A percentile compares a stretch with the other conserved stretches of the same genome.
phyloP scores from a whole-genome alignment of 305 asterid genomes.

The Fraxinus sp. region DNA sequence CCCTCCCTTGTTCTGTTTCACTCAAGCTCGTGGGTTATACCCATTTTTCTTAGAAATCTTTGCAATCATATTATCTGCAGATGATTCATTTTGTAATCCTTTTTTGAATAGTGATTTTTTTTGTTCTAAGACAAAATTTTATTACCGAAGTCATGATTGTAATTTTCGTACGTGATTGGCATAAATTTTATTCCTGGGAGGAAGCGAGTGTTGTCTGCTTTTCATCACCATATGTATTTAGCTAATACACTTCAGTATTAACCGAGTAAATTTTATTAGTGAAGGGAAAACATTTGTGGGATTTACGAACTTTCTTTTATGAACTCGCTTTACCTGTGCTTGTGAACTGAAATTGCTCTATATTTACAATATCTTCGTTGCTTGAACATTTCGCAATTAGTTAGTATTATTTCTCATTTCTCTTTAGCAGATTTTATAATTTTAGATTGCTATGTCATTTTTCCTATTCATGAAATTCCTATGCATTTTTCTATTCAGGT shows the following conservation, averaged over 20 bases:
- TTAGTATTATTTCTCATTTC: conserved; percentile 6
- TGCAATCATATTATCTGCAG: background rate
- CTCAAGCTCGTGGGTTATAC: background rate
- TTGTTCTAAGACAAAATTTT: conserved; percentile 9
- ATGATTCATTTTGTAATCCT: conserved; percentile 6
- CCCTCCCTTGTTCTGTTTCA: background rate
- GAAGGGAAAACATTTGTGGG: background rate
- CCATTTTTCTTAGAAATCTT: background rate
- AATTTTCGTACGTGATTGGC: background rate
- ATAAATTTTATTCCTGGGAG: background rate
- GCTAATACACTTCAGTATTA: background rate
- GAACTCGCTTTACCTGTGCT: conserved; percentile 4
- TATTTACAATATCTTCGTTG: background rate
- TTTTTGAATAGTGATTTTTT: conserved; percentile 1
- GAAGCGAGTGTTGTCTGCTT: conserved; percentile 5
- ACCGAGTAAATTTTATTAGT: background rate
- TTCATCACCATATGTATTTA: background rate
- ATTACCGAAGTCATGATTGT: background rate
- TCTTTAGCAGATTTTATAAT: background rate
- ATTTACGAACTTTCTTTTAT: conserved; percentile 6
- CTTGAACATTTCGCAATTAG: conserved; percentile 14
- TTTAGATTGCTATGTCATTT: background rate
- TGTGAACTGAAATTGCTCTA: background rate
- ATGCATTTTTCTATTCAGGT: conserved; percentile 49
- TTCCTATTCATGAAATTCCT: conserved; percentile 15